Conservation (phyloP, 1,284 basidiomycete species). For the Pisolithus thermaeus region DNA sequence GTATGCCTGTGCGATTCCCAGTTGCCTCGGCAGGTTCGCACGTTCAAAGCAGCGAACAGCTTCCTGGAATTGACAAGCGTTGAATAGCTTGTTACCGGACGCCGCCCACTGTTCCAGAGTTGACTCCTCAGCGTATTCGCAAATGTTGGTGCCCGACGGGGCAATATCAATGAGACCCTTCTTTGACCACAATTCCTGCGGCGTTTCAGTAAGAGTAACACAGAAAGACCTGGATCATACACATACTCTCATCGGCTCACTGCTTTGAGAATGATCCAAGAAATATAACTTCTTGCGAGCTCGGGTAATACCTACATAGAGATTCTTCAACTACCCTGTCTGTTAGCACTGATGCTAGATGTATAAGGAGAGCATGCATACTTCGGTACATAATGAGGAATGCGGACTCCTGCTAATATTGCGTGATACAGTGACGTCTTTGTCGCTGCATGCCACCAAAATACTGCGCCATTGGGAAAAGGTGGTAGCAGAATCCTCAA, state of each 20-base stretch:
- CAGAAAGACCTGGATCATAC: not conserved
- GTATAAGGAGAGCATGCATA: constrained; percentile 15
- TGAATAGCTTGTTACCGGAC: constrained; percentile 47
- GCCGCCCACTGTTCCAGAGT: constrained; percentile 49
- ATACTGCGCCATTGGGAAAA: constrained; percentile 54
- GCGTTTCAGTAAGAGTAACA: not conserved
- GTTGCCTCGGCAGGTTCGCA: constrained; percentile 41
- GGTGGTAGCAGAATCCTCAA: constrained; percentile 53
- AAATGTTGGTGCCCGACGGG: constrained; percentile 39
- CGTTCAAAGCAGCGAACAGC: constrained; percentile 59
- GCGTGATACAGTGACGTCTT: constrained; percentile 39
- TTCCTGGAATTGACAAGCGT: constrained; percentile 48
- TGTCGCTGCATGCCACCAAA: constrained; percentile 32
- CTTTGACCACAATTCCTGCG: constrained; percentile 44
- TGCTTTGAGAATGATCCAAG: constrained; percentile 51
- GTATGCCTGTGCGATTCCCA: constrained; percentile 42
- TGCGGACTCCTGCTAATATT: constrained; percentile 42
- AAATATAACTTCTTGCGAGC: constrained; percentile 66
- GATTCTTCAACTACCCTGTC: constrained; percentile 48
- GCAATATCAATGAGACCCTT: constrained; percentile 38
- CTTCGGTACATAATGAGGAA: constrained; percentile 56
- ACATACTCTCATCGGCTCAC: constrained; percentile 51
- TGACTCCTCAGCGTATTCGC: constrained; percentile 43
- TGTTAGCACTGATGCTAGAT: not conserved
- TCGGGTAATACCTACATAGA: constrained; percentile 68